Conservation (phyloP, 1,139 yeast genomes). For the Hansenula anomala region DNA sequence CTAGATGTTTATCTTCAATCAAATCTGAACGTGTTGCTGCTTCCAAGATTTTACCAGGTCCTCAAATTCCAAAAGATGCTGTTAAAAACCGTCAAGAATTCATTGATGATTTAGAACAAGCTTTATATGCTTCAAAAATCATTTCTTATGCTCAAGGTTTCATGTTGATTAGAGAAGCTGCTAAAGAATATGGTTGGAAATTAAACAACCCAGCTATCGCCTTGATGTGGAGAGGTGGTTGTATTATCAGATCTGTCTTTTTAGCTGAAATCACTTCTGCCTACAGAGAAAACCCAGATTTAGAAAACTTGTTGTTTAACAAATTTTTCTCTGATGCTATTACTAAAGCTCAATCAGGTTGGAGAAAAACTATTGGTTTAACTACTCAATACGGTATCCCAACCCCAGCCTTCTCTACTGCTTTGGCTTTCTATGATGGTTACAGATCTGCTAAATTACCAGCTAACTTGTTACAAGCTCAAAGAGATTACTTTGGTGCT, state of each 20-base stretch:
- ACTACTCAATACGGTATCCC: constrained; percentile 89
- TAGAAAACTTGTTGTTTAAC: constrained; percentile 93
- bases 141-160: constrained; percentile 99
- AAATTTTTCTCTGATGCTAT: constrained; percentile 92
- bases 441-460: constrained; percentile 95
- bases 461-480: constrained; percentile 98
- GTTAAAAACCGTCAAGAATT: constrained; percentile 76
- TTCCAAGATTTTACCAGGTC: constrained; percentile 73
- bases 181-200: constrained; percentile 94
- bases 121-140: constrained; percentile 96
- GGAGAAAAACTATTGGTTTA: constrained; percentile 84
- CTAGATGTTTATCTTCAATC: constrained; percentile 92
- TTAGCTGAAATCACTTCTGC: constrained; percentile 96
- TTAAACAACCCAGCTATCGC: constrained; percentile 98
- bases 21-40: constrained; percentile 90
- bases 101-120: constrained; percentile 94
- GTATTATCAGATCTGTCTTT: constrained; percentile 98
- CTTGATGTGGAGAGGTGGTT: constrained; percentile 99
- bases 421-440: constrained; percentile 97
- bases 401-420: constrained; percentile 96
- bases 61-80: constrained; percentile 53
- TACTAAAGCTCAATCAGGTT: constrained; percentile 88
- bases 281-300: constrained; percentile 86
- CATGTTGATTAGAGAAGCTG: constrained; percentile 99
- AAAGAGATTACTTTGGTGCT: constrained; percentile 99